Conservation (phyloP, 345 rosid genomes). For the Boechera retrofracta region DNA sequence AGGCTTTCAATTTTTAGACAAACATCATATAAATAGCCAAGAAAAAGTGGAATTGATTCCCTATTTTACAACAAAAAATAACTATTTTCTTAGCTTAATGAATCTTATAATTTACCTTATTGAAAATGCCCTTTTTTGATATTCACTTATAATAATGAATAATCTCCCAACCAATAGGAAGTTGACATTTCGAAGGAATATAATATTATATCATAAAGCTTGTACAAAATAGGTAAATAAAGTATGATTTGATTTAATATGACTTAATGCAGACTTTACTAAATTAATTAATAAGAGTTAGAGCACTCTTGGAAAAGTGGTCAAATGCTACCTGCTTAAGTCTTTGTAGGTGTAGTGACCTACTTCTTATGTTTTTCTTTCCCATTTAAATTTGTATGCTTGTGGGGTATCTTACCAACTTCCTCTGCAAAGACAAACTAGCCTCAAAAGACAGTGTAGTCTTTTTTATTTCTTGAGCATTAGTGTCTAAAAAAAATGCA, state of each 20-base stretch:
- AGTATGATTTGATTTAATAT: constrained; percentile 33
- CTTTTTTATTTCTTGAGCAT: no score
- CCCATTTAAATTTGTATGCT: not conserved
- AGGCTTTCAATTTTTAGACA: not conserved
- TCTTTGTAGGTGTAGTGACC: constrained; percentile 30
- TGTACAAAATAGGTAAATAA: constrained; percentile 27
- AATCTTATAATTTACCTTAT: constrained; percentile 5
- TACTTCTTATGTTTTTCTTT: not conserved
- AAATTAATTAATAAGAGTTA: constrained; percentile 20
- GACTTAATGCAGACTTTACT: constrained; percentile 18
- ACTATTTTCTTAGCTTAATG: not conserved
- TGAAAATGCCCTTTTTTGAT: not conserved
- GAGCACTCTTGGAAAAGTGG: constrained; percentile 37
- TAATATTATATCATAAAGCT: constrained; percentile 19
- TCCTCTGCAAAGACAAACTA: constrained; percentile 11
- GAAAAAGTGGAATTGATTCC: not conserved
- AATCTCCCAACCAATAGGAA: constrained; percentile 27
- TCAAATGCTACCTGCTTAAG: constrained; percentile 36
- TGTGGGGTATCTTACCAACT: constrained; percentile 36
- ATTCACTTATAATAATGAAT: constrained; percentile 24
- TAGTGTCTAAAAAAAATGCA: no score
- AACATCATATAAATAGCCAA: not conserved
- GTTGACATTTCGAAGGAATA: constrained; percentile 29
- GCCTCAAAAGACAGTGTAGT: not conserved
- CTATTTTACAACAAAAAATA: not conserved